phyloP scores from a whole-genome alignment of 768 basidiomycete genomes.

The Gymnopilus dilepis region DNA sequence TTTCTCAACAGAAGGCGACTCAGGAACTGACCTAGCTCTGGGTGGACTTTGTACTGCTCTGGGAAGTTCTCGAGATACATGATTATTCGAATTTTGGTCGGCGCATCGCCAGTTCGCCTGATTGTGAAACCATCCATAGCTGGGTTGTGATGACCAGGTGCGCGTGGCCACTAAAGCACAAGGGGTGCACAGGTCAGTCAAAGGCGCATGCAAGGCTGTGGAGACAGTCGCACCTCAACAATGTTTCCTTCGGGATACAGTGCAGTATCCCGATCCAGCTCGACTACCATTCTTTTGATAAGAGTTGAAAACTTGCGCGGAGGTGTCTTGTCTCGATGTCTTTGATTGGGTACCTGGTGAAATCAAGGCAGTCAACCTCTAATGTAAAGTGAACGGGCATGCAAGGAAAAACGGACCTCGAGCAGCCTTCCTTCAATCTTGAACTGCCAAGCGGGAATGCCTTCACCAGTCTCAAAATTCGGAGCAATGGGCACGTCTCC shows the following conservation, averaged over 20 bases:
- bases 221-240: slow-evolving; percentile 68
- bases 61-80: slow-evolving; percentile 87
- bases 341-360: slow-evolving; percentile 60
- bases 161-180: slow-evolving; percentile 59
- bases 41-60: slow-evolving; percentile 80
- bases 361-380: too few relatives aligned
- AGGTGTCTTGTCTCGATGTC: slow-evolving; percentile 63
- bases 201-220: neutral
- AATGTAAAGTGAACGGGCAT: slow-evolving; percentile 3
- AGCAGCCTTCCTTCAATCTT: slow-evolving; percentile 88
- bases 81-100: slow-evolving; percentile 81
- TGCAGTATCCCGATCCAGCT: slow-evolving; percentile 83
- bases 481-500: slow-evolving; percentile 46
- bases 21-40: slow-evolving; percentile 66
- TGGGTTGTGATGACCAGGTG: slow-evolving; percentile 59
- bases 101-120: slow-evolving; percentile 77
- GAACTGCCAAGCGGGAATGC: slow-evolving; percentile 88
- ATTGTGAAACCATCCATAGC: slow-evolving; percentile 88
- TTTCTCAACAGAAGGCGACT: neutral
- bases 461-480: slow-evolving; percentile 82
- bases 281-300: slow-evolving; percentile 83
- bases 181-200: neutral
- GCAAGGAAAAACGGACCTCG: slow-evolving; percentile 54
- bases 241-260: slow-evolving; percentile 87
- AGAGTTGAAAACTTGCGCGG: slow-evolving; percentile 85